Conservation (phyloP, 805 yeast genomes). For the Cyberlindnera euphorbiiphila region DNA sequence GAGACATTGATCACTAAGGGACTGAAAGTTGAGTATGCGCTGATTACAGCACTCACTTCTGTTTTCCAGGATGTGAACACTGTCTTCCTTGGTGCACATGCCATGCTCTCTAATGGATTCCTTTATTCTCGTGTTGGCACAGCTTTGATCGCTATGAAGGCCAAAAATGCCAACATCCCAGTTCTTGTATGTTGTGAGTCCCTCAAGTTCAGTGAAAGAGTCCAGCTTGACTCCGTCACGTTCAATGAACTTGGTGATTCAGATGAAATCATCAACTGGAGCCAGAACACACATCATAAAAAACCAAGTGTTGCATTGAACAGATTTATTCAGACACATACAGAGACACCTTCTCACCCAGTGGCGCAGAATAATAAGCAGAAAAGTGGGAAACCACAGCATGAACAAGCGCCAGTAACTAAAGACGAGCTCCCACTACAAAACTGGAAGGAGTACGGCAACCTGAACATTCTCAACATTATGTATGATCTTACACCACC, state of each 20-base stretch:
- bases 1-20: slow-evolving; percentile 57
- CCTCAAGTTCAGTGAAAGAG: slow-evolving; percentile 90
- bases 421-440: slow-evolving; percentile 42
- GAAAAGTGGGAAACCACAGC: slow-evolving; percentile 26
- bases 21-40: slow-evolving; percentile 68
- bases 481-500: slow-evolving; percentile 95
- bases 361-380: slow-evolving; percentile 23
- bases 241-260: slow-evolving; percentile 85
- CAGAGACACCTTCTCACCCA: slow-evolving; percentile 20
- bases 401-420: slow-evolving; percentile 14
- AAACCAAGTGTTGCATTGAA: slow-evolving; percentile 52
- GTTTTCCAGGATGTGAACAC: slow-evolving; percentile 83
- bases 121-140: slow-evolving; percentile 93
- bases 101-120: slow-evolving; percentile 93
- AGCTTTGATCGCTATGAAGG: slow-evolving; percentile 88
- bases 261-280: slow-evolving; percentile 53
- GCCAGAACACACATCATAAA: slow-evolving; percentile 44
- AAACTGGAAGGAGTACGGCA: slow-evolving; percentile 61
- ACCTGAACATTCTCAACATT: slow-evolving; percentile 72
- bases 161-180: slow-evolving; percentile 83
- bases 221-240: slow-evolving; percentile 94
- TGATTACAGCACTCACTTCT: slow-evolving; percentile 75
- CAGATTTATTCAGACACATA: slow-evolving; percentile 48
- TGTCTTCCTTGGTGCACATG: slow-evolving; percentile 94
- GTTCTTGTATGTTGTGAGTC: slow-evolving; percentile 95